A percentile compares a stretch with the other conserved stretches of the same genome.
phyloP scores from a whole-genome alignment of 495 filamentous ascomycete genomes.

The Penicillium roqueforti region DNA sequence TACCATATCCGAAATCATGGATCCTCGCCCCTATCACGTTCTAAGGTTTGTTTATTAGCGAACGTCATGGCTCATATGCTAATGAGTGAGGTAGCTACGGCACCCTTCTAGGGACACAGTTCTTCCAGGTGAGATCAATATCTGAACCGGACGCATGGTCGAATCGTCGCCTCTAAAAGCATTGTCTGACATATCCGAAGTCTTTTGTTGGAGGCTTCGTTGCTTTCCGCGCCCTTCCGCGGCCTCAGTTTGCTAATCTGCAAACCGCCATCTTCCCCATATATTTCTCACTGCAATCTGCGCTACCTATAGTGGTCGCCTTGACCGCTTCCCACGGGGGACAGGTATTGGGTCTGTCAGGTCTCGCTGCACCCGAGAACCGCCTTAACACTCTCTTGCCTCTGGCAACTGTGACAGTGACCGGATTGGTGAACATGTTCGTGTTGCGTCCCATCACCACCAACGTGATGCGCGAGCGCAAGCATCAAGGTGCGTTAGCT shows the following conservation, averaged over 20 bases:
- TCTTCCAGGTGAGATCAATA: constrained; percentile 63
- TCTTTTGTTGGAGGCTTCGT: constrained; percentile 76
- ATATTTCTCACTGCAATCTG: constrained; percentile 80
- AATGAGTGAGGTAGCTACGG: constrained; percentile 56
- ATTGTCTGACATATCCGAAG: constrained; percentile 29
- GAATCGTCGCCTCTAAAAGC: neutral
- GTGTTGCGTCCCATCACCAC: constrained; percentile 69
- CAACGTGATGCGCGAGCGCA: constrained; percentile 66
- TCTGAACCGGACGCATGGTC: neutral
- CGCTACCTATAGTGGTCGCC: constrained; percentile 66
- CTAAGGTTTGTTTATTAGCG: constrained; percentile 52
- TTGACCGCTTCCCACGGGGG: constrained; percentile 67
- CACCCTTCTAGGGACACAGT: constrained; percentile 68
- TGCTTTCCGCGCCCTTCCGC: constrained; percentile 67
- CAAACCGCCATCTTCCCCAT: constrained; percentile 77
- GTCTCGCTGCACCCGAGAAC: constrained; percentile 53
- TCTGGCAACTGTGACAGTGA: constrained; percentile 57
- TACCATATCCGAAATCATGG: constrained; percentile 29
- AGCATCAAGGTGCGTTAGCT: constrained; percentile 60
- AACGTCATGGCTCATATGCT: neutral
- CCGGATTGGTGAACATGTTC: constrained; percentile 61
- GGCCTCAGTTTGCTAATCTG: constrained; percentile 73
- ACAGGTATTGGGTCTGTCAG: constrained; percentile 43
- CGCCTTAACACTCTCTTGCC: constrained; percentile 58
- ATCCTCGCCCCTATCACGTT: constrained; percentile 72